Percentiles rank a stretch among this genome's conserved stretches.
Conservation (phyloP, 768 basidiomycete genomes). For the Flagelloscypha sp. region DNA sequence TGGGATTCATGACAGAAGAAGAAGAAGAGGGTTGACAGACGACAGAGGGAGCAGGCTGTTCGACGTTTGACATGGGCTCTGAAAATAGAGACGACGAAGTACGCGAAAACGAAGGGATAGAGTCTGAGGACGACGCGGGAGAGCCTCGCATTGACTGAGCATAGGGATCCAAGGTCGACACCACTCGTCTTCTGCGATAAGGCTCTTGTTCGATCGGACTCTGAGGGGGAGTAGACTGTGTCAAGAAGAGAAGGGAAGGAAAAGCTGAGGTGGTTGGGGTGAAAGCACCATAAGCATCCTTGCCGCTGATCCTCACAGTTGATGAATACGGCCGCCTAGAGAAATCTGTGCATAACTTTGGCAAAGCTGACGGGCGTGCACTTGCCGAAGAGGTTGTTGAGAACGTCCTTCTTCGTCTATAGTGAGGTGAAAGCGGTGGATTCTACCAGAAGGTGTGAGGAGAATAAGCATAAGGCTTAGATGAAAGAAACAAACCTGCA, state of each 20-base stretch:
- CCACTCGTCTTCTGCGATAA: too few species aligned
- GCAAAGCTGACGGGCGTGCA: too few species aligned
- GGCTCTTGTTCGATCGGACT: slow-evolving; percentile 3
- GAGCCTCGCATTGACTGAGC: slow-evolving; percentile 8
- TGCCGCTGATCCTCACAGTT: slow-evolving; percentile 16
- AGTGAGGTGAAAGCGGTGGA: not conserved
- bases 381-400: slow-evolving; percentile 2
- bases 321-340: slow-evolving; percentile 15
- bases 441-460: too few species aligned
- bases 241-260: slow-evolving; percentile 19
- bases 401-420: slow-evolving; percentile 1
- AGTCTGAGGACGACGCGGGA: slow-evolving; percentile 14
- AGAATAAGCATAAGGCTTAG: too few species aligned
- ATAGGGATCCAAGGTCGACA: too few species aligned
- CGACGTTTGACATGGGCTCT: too few species aligned
- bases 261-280: slow-evolving; percentile 28
- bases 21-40: too few species aligned
- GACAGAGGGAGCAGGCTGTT: too few species aligned
- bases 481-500: too few species aligned
- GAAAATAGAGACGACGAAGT: too few species aligned
- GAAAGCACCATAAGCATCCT: slow-evolving; percentile 30
- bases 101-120: too few species aligned
- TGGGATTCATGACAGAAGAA: slow-evolving; percentile 38
- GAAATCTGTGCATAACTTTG: slow-evolving; percentile 15
- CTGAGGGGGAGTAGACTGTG: slow-evolving; percentile 8